Evolutionary conservation across 192 early-diverging fungal species (phyloP).

Genomic region (Coemansia sp.): DNA sequence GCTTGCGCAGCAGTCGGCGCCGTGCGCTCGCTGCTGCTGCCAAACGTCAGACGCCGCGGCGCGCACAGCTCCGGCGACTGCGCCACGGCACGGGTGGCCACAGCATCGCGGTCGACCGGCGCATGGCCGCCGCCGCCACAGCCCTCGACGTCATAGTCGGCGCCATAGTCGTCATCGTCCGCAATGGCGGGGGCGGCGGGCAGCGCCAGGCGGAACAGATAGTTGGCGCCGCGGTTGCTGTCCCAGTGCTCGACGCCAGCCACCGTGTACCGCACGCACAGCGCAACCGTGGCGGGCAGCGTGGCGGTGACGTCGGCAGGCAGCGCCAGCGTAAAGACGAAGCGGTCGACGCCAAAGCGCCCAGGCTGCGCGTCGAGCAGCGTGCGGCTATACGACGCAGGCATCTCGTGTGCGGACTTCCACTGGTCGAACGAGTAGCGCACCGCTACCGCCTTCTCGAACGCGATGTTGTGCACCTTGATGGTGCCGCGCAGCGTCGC

Average conservation of each 20-base stretch:
- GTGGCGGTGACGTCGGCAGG: constrained; percentile 28
- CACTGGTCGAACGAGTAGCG: constrained; percentile 85
- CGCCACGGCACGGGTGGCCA: not conserved
- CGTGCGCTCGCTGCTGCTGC: not conserved
- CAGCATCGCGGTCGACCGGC: constrained; percentile 28
- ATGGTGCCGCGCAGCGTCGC: constrained; percentile 65
- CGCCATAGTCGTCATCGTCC: constrained; percentile 26
- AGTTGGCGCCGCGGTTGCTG: constrained; percentile 91
- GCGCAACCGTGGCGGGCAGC: constrained; percentile 57
- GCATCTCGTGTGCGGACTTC: constrained; percentile 69
- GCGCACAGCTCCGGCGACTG: constrained; percentile 17
- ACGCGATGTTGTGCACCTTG: constrained; percentile 85
- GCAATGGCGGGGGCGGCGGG: constrained; percentile 46
- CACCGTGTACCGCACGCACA: constrained; percentile 73
- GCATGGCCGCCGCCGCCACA: too few species aligned
- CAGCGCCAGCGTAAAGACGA: constrained; percentile 69
- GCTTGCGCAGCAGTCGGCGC: not conserved
- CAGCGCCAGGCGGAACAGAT: constrained; percentile 60
- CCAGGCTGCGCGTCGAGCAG: constrained; percentile 49
- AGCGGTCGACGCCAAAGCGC: constrained; percentile 67
- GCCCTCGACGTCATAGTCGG: too few species aligned
- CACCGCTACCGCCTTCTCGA: constrained; percentile 79
- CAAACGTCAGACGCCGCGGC: constrained; percentile 40
- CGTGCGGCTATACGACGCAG: constrained; percentile 65
- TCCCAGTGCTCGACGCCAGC: constrained; percentile 85